phyloP scores from a whole-genome alignment of 2,329 filamentous ascomycete species.

The Orbilia brochopaga region DNA sequence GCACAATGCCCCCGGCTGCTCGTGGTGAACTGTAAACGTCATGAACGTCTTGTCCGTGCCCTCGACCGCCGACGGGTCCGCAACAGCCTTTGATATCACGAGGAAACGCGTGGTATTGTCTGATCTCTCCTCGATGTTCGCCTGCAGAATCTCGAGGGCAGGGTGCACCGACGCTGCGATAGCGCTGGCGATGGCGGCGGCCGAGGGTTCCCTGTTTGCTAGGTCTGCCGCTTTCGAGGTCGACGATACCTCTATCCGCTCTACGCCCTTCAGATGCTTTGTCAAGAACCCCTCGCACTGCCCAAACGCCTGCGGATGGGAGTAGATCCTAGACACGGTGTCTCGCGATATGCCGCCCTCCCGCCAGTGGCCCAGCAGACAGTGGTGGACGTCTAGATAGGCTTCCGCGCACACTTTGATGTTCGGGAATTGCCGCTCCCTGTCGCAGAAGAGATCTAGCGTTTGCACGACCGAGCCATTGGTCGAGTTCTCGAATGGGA shows the following conservation, averaged over 20 bases:
- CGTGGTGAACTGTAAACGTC: slow-evolving; percentile 81
- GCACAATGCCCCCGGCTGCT: slow-evolving; percentile 79
- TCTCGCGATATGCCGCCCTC: slow-evolving; percentile 60
- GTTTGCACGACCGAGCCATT: slow-evolving; percentile 92
- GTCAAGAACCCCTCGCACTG: slow-evolving; percentile 82
- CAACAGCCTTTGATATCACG: slow-evolving; percentile 62
- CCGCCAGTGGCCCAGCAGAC: slow-evolving; percentile 68
- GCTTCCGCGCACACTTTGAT: slow-evolving; percentile 80
- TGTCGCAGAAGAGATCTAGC: slow-evolving; percentile 84
- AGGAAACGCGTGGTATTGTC: slow-evolving; percentile 84
- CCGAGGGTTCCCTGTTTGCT: slow-evolving; percentile 66
- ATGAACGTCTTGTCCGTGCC: slow-evolving; percentile 61
- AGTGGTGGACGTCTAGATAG: slow-evolving; percentile 88
- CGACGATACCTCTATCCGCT: slow-evolving; percentile 80
- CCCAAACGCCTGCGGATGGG: slow-evolving; percentile 93
- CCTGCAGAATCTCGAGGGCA: slow-evolving; percentile 65
- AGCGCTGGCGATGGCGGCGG: slow-evolving; percentile 77
- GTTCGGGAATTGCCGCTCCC: slow-evolving; percentile 68
- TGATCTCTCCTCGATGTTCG: slow-evolving; percentile 72
- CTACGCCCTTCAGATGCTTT: slow-evolving; percentile 72
- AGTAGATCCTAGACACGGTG: slow-evolving; percentile 77
- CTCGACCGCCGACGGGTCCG: slow-evolving; percentile 21
- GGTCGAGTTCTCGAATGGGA: slow-evolving; percentile 94
- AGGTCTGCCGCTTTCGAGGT: slow-evolving; percentile 86
- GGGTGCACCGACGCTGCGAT: slow-evolving; percentile 73